Conservation (phyloP, 345 rosid species). For the Eucalyptus fibrosa region DNA sequence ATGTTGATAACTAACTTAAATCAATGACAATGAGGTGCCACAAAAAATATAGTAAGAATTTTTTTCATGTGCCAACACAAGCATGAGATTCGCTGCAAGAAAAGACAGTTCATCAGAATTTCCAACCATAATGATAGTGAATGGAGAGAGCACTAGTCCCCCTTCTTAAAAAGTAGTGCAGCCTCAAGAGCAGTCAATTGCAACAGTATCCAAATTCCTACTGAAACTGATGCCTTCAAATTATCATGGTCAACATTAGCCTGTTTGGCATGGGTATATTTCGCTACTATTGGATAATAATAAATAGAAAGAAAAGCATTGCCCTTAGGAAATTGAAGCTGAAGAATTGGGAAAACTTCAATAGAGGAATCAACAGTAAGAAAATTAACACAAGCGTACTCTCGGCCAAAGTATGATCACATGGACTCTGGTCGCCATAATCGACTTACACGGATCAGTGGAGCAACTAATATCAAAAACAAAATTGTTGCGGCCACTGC, state of each 20-base stretch:
- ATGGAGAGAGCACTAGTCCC: background rate
- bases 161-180: background rate
- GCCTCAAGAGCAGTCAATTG: background rate
- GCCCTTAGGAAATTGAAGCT: background rate
- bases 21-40: background rate
- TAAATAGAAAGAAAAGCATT: background rate
- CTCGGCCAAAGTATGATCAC: background rate
- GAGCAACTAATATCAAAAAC: slow-evolving; percentile 23
- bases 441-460: background rate
- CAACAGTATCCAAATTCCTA: background rate
- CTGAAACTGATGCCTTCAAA: background rate
- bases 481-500: slow-evolving; percentile 39
- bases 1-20: background rate
- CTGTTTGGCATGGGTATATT: background rate
- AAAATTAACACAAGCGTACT: background rate
- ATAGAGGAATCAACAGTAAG: background rate
- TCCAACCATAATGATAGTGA: background rate
- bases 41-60: background rate
- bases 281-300: background rate
- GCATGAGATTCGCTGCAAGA: background rate
- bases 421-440: background rate
- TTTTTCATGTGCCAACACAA: background rate
- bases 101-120: background rate
- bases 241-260: background rate
- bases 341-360: background rate